Base-by-base conservation (phyloP, 345 rosid species). In the Camelina laxa region DNA sequence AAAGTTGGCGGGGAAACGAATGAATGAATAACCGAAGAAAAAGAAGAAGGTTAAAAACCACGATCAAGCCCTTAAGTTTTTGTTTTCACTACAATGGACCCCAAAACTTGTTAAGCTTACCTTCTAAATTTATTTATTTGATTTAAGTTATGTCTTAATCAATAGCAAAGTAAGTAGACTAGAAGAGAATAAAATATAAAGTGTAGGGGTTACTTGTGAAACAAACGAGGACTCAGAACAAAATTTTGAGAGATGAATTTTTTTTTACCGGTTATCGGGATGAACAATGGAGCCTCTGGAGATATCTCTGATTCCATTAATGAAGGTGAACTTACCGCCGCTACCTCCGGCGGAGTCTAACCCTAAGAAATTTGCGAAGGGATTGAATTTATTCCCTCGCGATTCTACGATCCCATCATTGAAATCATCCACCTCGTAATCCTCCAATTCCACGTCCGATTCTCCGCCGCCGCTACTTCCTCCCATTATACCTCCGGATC, bases 201-300 rank as follows among this genome's bases (percentile, higher is more conserved):
- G n/a, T 0, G 0, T 5, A 69, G 7, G 65, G 36, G 4, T 4
- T 45, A 58, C 0, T 16, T 64, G 0, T 47, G 5, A 47, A 70
- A 70, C 0, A n/a, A 47, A 7, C 1, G 6, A 53, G 49, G 50
- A 39, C 51, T 61, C 0, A 1, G 1, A 55, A 12, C 10, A 2
- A 50, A 38, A 13, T 0, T 1, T 12, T 2, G 19, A 47, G 51
- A 63, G 42, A 30, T 11, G 60, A 60, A 12, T 17, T 4, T 27
- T 17, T 4, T 27, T 1, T 2, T 66, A 93, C 98, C 91, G 88
- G 86, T 88, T 89, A 15, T 93, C 96, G 2, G 98, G 98, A 79
- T 83, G 89, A 71, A 91, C 82, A 62, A 82, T 65, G 68, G 78
- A 73, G 19, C 94, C 91, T 66, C 60, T 76, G 64, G 84, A 84